Conservation (phyloP, 257 asterid species). For the Lycium ferocissimum region DNA sequence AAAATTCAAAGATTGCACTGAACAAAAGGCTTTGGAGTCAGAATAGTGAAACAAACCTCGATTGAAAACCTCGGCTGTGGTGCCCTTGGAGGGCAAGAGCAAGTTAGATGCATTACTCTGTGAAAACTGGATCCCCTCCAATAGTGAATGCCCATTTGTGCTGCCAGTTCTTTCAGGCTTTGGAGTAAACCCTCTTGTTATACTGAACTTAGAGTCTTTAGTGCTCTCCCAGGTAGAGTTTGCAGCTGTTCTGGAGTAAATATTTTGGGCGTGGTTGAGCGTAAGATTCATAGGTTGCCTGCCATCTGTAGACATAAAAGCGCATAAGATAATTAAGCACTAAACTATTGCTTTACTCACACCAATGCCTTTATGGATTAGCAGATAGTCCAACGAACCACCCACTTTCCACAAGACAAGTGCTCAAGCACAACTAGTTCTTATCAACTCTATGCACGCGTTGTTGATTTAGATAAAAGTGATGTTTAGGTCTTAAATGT, state of each 20-base stretch:
- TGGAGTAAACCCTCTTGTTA: slow-evolving; percentile 54
- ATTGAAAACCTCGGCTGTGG: slow-evolving; percentile 50
- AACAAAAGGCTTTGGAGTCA: not conserved
- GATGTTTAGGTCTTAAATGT: not conserved
- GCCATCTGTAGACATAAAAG: slow-evolving; percentile 52
- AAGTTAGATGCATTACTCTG: slow-evolving; percentile 52
- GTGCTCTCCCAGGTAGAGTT: slow-evolving; percentile 55
- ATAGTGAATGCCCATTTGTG: slow-evolving; percentile 49
- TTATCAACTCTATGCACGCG: not conserved
- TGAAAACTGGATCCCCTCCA: slow-evolving; percentile 53
- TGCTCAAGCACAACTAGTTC: not conserved
- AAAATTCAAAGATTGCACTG: not conserved
- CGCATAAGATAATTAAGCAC: not conserved
- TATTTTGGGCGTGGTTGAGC: slow-evolving; percentile 50
- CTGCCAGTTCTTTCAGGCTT: slow-evolving; percentile 52
- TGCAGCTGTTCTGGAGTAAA: slow-evolving; percentile 47
- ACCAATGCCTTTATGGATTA: not conserved
- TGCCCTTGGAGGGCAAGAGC: slow-evolving; percentile 51
- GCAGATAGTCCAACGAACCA: not conserved
- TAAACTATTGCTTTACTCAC: not conserved
- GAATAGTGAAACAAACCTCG: slow-evolving; percentile 58
- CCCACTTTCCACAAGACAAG: slow-evolving; percentile 13
- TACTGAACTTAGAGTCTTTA: slow-evolving; percentile 64
- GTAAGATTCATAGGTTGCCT: slow-evolving; percentile 63
- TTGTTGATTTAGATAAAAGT: slow-evolving; percentile 3